Percentiles rank a stretch among this genome's conserved stretches.
These are phyloP conservation scores for Xylaria polymorpha DNA, from an alignment of 2,329 filamentous ascomycete genomes.

Conservation along the genomic window DNA sequence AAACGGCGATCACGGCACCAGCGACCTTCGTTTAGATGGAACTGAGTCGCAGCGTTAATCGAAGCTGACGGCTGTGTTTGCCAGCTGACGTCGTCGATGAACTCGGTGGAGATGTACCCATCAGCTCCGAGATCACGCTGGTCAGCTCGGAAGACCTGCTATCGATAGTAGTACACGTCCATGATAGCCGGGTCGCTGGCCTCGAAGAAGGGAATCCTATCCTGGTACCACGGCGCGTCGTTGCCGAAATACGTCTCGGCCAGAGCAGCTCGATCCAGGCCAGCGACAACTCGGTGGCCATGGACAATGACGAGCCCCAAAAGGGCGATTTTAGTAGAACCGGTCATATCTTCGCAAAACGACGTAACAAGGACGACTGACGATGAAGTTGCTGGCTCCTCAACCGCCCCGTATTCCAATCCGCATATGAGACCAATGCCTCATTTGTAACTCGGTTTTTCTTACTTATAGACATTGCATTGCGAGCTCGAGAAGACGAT, in stretches of 20 bases:
- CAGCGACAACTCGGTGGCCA: background rate
- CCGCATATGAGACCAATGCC: background rate
- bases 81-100: conserved; percentile 34
- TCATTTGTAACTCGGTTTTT: background rate
- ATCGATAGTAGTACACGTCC: conserved; percentile 36
- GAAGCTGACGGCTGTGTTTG: conserved; percentile 28
- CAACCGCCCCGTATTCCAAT: background rate
- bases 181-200: conserved; percentile 27
- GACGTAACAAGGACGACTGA: background rate
- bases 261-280: conserved; percentile 21
- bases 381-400: background rate
- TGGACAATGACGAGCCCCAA: background rate
- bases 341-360: background rate
- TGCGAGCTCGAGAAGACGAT: background rate
- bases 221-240: conserved; percentile 33
- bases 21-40: conserved; percentile 31
- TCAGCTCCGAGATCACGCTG: conserved; percentile 32
- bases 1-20: conserved; percentile 36
- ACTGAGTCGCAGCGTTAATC: conserved; percentile 31
- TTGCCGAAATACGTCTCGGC: conserved; percentile 31
- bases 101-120: conserved; percentile 36
- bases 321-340: conserved; percentile 1
- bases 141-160: conserved; percentile 33
- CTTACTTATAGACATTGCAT: conserved; percentile 2
- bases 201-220: conserved; percentile 36